Evolutionary conservation across 768 basidiomycete genomes (phyloP), one percentile per base, ranked within the genome.

Genomic region (Suillus paluster): DNA sequence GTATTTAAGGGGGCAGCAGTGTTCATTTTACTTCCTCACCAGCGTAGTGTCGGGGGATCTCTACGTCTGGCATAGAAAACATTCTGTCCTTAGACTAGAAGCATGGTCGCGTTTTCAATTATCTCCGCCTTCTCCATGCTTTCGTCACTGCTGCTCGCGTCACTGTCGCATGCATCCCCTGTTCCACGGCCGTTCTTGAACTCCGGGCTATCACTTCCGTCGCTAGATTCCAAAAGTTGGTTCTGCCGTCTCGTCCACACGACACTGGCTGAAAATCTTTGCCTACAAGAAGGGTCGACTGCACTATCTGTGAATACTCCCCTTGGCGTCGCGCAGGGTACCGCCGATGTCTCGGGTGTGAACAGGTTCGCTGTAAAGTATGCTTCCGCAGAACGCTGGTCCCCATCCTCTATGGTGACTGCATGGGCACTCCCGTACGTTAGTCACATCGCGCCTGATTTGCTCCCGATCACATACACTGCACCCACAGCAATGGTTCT

Each of bases 381-480:
- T 70, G 91, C 85, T 9, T 78, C 78, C 60, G 87, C 88, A 7
- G 63, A 77, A 15, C 81, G 91, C 60, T 93, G 89, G 87, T 73
- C 78, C 48, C 77, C 82, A 7, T 87, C 91, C 1, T 74, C 79
- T 3, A 67, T 86, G 2, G 84, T 78, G 2, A 79, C 82, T 0
- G 70, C 76, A 11, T 92, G 90, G 91, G 66, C 72, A 59, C 78
- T 89, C 44, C 87, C 89, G 90, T 91, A 69, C 68, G 86, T 77
- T 19, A 21, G 36, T 39, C 58, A 57, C 48, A n/a, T 59, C 45
- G 6, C 33, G 34, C 17, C 27, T 54, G 34, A 15, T 34, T 50
- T 54, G 27, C 38, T 59, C 27, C 38, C 23, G 56, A 33, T n/a
- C 61, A 33, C 39, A 39, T 46, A 55, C 17, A 55, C 19, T 25